These are phyloP conservation scores for Claviceps humidiphila DNA, from an alignment of 2,329 filamentous ascomycete species.

Conservation along the genomic window DNA sequence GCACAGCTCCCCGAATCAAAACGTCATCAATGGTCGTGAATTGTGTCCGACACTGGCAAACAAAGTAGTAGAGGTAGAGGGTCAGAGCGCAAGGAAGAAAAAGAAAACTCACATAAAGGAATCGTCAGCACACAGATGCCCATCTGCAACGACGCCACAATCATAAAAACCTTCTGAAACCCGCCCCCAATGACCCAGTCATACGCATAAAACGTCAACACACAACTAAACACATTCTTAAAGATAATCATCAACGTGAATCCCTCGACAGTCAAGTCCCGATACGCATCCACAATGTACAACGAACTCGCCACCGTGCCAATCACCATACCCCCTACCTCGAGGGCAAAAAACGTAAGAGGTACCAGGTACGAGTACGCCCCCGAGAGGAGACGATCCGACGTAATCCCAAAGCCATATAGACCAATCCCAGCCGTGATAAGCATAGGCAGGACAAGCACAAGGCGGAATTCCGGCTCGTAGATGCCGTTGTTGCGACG, in stretches of 20 bases:
- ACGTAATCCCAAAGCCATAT: slow-evolving; percentile 72
- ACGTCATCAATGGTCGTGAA: too few relatives aligned
- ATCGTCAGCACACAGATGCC: slow-evolving; percentile 62
- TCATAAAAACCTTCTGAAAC: slow-evolving; percentile 50
- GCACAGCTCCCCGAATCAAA: not conserved
- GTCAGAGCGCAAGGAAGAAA: not conserved
- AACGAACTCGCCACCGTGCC: slow-evolving; percentile 74
- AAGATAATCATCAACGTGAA: slow-evolving; percentile 87
- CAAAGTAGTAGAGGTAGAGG: too few relatives aligned
- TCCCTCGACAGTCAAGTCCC: slow-evolving; percentile 71
- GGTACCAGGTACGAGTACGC: slow-evolving; percentile 61
- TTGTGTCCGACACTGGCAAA: too few relatives aligned
- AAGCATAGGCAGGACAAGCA: slow-evolving; percentile 72
- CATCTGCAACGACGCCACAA: slow-evolving; percentile 64
- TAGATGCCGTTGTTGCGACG: slow-evolving; percentile 66
- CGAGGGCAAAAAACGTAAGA: slow-evolving; percentile 69
- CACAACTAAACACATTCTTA: slow-evolving; percentile 88
- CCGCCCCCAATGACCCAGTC: slow-evolving; percentile 62
- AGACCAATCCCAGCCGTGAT: slow-evolving; percentile 65
- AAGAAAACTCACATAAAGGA: slow-evolving; percentile 55
- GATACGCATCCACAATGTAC: slow-evolving; percentile 88
- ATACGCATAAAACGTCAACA: slow-evolving; percentile 71
- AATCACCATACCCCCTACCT: slow-evolving; percentile 84
- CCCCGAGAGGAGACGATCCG: slow-evolving; percentile 38
- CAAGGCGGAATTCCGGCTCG: slow-evolving; percentile 80